Evolutionary conservation across 208 protist species (phyloP), one percentile per base, ranked within the genome.

Genomic region (Giardia duodenalis): DNA sequence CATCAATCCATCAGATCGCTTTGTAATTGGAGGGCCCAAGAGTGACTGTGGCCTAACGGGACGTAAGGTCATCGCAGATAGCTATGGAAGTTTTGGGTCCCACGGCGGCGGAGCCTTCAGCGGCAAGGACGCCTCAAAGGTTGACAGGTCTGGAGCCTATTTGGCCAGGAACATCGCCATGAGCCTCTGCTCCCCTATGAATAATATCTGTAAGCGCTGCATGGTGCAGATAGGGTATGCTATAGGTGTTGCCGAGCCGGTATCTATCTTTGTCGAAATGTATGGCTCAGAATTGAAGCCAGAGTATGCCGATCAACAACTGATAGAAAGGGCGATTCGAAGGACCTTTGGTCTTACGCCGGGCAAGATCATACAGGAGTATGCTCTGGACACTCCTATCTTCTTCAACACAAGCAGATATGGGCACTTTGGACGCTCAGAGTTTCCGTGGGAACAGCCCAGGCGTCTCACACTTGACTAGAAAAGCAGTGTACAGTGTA

Each of bases 1-100:
- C 95, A 94, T 99, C 86, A 99, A 99, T 95, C 98, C 98, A n/a
- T 98, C 97, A 92, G 98, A 98, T 92, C 92, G 97, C 42, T 99
- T 99, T 95, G 96, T 99, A 92, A 98, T 99, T 95, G 99, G 99
- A 93, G 98, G 99, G 48, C 98, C 99, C 92, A 96, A 98, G 93
- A 98, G 97, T 94, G 99, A 99, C 94, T 97, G 98, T 93, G 99
- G 99, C 94, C 94, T 99, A 2, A 99, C 99, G 92, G 99, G 99
- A 92, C 96, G 99, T 93, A 99, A 99, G 96, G 99, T 99, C 93
- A 99, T 99, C 94, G 97, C 99, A 87, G 99, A 99, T 93, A 98
- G 97, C 0, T 99, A 99, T 95, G 99, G 99, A 93, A 98, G 98
- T 93, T 99, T 98, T 98, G 98, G 98, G 87, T 98, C 98, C 44